Base-by-base conservation (phyloP, 805 yeast species). In the Naumovozyma baii region DNA sequence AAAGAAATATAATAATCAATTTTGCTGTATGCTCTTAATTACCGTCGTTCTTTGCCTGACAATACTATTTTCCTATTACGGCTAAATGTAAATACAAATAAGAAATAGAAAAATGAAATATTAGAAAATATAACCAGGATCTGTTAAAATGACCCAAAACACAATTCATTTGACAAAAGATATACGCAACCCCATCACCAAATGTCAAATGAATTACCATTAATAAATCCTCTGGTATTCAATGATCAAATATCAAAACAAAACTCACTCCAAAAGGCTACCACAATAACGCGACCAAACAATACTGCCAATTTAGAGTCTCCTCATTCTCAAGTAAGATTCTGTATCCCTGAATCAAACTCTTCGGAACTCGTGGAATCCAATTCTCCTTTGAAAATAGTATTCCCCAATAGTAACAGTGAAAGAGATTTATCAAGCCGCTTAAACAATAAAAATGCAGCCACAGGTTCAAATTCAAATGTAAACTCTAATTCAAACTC, bases 321-420 rank as follows among this genome's bases (percentile, higher is more conserved):
- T 15, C 45, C 48, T 8, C 48, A 42, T 37, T 48, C 57, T 9
- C 61, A 58, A 38, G 63, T 58, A 5, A 45, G 63, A 36, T 58
- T 58, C 36, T 57, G 62, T 5, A 43, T 58, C 4, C 63, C 59
- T 9, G 49, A 46, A 9, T 20, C 15, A 15, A 25, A 15, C 19
- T 22, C 7, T 22, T 12, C 12, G 31, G 31, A 29, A 29, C 3
- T 16, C 20, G 33, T 41, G n/a, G n/a, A n/a, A n/a, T n/a, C n/a
- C 16, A 30, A 43, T 15, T 59, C 63, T 1, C 61, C 62, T 3
- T 40, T 46, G 3, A 57, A 51, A 37, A 55, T 59, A 20, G 63
- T 59, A 4, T 59, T 44, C 26, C 63, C 63, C 1, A 47, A 32
- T 22, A 40, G 45, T 17, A 7, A 7, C 10, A 22, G 26, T 22